phyloP scores from a whole-genome alignment of 495 filamentous ascomycete genomes.

The Annulohypoxylon stygium region DNA sequence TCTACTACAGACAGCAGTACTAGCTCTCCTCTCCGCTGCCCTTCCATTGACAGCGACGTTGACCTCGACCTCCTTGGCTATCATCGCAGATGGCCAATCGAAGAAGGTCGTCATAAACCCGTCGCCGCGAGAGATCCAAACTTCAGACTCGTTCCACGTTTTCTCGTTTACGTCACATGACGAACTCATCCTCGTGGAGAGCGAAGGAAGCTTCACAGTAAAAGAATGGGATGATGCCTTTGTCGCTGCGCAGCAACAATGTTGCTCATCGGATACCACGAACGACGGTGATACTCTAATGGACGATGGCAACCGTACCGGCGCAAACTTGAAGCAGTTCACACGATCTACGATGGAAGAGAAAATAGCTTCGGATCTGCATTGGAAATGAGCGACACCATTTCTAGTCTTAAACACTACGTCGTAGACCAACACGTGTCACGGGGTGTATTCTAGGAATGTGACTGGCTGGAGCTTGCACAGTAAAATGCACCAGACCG shows the following conservation, averaged over 20 bases:
- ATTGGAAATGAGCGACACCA: constrained; percentile 66
- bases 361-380: constrained; percentile 68
- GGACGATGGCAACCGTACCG: constrained; percentile 55
- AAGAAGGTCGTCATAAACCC: constrained; percentile 66
- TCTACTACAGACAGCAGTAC: constrained; percentile 77
- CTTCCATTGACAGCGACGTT: constrained; percentile 79
- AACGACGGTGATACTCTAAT: constrained; percentile 59
- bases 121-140: constrained; percentile 65
- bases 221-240: constrained; percentile 81
- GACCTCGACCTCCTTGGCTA: constrained; percentile 72
- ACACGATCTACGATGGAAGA: constrained; percentile 73
- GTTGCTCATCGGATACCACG: constrained; percentile 63
- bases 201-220: constrained; percentile 81
- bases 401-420: not conserved
- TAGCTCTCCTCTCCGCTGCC: constrained; percentile 81
- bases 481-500: constrained; percentile 20
- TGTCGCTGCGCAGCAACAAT: constrained; percentile 72
- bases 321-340: constrained; percentile 67
- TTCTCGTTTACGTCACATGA: constrained; percentile 81
- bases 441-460: constrained; percentile 17
- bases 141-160: constrained; percentile 78
- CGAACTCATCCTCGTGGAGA: constrained; percentile 82
- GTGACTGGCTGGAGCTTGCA: constrained; percentile 28
- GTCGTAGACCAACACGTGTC: constrained; percentile 26
- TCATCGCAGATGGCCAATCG: constrained; percentile 63